phyloP scores from a whole-genome alignment of 2,329 filamentous ascomycete species.

The Talaromyces verruculosus region DNA sequence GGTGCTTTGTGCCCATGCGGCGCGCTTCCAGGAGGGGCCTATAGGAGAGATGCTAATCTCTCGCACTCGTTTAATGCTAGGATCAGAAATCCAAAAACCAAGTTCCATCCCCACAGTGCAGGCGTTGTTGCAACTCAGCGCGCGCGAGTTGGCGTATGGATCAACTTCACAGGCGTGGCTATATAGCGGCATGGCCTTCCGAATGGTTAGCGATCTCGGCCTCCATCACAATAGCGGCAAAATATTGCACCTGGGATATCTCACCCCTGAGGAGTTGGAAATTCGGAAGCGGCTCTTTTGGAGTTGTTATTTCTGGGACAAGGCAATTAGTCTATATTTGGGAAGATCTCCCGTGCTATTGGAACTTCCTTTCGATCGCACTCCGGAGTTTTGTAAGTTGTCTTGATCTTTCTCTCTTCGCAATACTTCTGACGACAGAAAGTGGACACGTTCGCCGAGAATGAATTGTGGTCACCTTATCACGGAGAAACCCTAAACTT shows the following conservation, averaged over 20 bases:
- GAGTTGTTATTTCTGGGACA: slow-evolving; percentile 36
- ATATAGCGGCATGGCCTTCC: slow-evolving; percentile 33
- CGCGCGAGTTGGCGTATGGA: slow-evolving; percentile 31
- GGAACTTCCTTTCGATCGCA: no score
- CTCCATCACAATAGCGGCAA: slow-evolving; percentile 30
- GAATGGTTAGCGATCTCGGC: slow-evolving; percentile 34
- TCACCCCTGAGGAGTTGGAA: slow-evolving; percentile 33
- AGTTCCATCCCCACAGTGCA: slow-evolving; percentile 33
- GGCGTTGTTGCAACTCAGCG: slow-evolving; percentile 32
- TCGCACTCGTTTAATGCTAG: slow-evolving; percentile 29
- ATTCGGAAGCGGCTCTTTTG: slow-evolving; percentile 33
- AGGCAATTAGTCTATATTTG: slow-evolving; percentile 12
- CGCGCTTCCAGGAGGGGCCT: background rate
- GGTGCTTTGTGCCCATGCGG: slow-evolving; percentile 1
- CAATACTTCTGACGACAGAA: no score
- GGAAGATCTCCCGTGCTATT: slow-evolving; percentile 19
- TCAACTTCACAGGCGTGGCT: slow-evolving; percentile 31
- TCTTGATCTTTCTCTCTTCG: no score
- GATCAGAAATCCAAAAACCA: slow-evolving; percentile 30
- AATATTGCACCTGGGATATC: slow-evolving; percentile 27
- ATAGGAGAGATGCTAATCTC: slow-evolving; percentile 19
- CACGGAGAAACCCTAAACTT: slow-evolving; percentile 23
- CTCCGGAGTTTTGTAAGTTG: no score
- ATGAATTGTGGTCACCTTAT: slow-evolving; percentile 31
- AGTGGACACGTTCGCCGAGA: slow-evolving; percentile 32